Evolutionary conservation across 345 rosid genomes (phyloP).

Genomic region (Tarenaya hassleriana): DNA sequence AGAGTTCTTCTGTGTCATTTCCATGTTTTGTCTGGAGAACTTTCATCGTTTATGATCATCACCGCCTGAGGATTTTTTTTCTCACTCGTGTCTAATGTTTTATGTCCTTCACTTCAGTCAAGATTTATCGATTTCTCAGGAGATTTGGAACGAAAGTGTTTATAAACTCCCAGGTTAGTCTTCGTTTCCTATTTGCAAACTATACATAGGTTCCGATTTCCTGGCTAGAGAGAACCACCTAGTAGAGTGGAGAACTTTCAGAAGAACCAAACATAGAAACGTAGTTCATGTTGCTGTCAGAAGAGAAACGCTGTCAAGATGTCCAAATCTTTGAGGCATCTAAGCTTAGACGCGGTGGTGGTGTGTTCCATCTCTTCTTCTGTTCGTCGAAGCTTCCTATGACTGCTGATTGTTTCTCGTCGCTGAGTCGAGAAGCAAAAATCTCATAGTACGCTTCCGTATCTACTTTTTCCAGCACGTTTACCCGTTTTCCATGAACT

Average conservation of each 20-base stretch:
- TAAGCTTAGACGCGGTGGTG: slow-evolving; percentile 22
- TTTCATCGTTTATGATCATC: too few relatives aligned
- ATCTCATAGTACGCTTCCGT: slow-evolving; percentile 31
- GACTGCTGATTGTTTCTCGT: slow-evolving; percentile 53
- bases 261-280: too few relatives aligned
- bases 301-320: slow-evolving; percentile 2
- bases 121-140: too few relatives aligned
- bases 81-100: neutral
- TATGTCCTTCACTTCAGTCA: neutral
- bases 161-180: too few relatives aligned
- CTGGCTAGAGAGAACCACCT: too few relatives aligned
- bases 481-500: slow-evolving; percentile 37
- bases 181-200: too few relatives aligned
- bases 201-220: too few relatives aligned
- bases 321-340: neutral
- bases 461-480: slow-evolving; percentile 42
- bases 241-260: too few relatives aligned
- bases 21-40: neutral
- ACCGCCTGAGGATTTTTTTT: too few relatives aligned
- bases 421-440: slow-evolving; percentile 43
- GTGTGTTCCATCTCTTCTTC: slow-evolving; percentile 48
- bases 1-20: slow-evolving; percentile 17
- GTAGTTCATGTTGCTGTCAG: neutral
- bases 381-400: slow-evolving; percentile 74
- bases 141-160: too few relatives aligned